phyloP scores from a whole-genome alignment of 805 yeast genomes.

The Teunomyces cretensis region DNA sequence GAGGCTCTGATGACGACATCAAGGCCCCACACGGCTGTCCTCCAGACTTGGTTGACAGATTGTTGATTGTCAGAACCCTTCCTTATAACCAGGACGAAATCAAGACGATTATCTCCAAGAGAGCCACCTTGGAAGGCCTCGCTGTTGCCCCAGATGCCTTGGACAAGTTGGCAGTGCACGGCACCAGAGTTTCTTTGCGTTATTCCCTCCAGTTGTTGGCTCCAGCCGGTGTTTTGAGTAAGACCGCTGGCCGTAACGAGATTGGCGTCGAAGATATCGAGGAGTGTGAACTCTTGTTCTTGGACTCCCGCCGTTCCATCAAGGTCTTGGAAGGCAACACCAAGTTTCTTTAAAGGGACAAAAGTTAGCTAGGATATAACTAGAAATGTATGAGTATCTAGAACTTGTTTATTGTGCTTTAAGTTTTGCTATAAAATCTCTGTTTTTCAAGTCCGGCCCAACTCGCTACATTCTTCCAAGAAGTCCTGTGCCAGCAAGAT shows the following conservation, averaged over 20 bases:
- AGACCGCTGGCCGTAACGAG: conserved; percentile 68
- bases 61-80: conserved; percentile 86
- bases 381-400: conserved; percentile 16
- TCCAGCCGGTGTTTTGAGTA: conserved; percentile 84
- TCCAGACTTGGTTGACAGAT: conserved; percentile 87
- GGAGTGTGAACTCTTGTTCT: conserved; percentile 77
- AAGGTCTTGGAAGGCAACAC: conserved; percentile 55
- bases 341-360: conserved; percentile 38
- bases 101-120: conserved; percentile 73
- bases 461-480: conserved; percentile 59
- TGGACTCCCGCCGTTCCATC: conserved; percentile 84
- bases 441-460: conserved; percentile 43
- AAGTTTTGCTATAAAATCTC: background rate
- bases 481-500: conserved; percentile 70
- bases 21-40: conserved; percentile 96
- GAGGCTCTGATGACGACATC: conserved; percentile 83
- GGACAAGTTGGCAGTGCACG: conserved; percentile 69
- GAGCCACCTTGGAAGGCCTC: conserved; percentile 76
- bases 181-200: conserved; percentile 77
- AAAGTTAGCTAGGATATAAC: no score
- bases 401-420: no score
- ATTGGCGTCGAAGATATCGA: conserved; percentile 71
- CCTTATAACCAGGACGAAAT: conserved; percentile 88
- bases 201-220: conserved; percentile 89
- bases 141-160: conserved; percentile 68